A percentile compares a stretch with the other conserved stretches of the same genome.
These are phyloP conservation scores for Eucalyptus victrix DNA, from an alignment of 345 rosid species.

Conservation along the genomic window DNA sequence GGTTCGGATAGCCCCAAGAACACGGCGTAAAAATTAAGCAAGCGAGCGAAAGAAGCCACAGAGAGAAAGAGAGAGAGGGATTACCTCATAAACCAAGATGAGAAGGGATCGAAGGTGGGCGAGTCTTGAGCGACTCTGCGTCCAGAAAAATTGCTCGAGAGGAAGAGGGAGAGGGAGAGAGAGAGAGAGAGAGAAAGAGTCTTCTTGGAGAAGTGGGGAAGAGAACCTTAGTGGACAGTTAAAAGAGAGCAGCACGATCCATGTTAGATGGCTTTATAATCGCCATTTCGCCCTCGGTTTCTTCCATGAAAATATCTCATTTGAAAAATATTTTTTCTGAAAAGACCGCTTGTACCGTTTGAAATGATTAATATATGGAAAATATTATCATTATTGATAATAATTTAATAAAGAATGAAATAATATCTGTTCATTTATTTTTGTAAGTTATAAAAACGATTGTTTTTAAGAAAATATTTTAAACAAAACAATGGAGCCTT, in stretches of 20 bases:
- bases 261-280: not conserved
- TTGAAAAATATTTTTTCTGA: no score
- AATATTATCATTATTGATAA: no score
- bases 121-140: not conserved
- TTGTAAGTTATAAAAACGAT: no score
- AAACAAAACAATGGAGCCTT: no score
- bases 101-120: not conserved
- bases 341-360: no score
- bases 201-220: not conserved
- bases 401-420: no score
- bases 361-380: no score
- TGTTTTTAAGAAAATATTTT: no score
- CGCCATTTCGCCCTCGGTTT: not conserved
- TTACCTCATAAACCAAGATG: slow-evolving; percentile 9
- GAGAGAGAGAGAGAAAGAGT: not conserved
- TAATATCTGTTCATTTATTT: no score
- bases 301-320: no score
- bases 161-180: not conserved
- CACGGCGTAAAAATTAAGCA: not conserved
- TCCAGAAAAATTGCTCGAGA: not conserved
- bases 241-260: not conserved
- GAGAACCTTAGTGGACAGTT: not conserved
- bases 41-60: not conserved
- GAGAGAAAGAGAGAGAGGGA: not conserved
- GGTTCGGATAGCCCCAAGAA: not conserved